phyloP scores from a whole-genome alignment of 192 early-diverging fungal genomes.

The Linnemannia exigua region DNA sequence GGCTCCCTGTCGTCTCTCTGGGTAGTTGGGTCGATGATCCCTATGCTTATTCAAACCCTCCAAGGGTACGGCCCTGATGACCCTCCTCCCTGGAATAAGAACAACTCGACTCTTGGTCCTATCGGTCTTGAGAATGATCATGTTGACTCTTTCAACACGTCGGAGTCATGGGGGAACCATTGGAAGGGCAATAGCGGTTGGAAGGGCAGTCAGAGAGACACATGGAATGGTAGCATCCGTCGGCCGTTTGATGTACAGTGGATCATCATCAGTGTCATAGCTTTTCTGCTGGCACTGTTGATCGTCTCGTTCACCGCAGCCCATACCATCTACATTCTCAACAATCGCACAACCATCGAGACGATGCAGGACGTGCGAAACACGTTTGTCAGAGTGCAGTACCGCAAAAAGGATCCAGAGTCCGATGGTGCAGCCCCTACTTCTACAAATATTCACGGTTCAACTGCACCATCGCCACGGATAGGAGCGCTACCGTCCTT shows the following conservation, averaged over 20 bases:
- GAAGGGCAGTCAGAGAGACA: background rate
- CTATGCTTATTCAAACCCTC: conserved; percentile 25
- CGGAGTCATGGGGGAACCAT: background rate
- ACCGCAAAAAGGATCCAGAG: conserved; percentile 28
- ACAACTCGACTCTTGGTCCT: background rate
- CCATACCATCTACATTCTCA: conserved; percentile 63
- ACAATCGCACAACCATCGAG: conserved; percentile 71
- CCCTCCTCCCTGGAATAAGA: background rate
- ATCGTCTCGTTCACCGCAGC: conserved; percentile 64
- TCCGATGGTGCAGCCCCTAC: background rate
- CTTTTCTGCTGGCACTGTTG: conserved; percentile 61
- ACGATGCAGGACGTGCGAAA: conserved; percentile 34
- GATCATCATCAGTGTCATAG: conserved; percentile 50
- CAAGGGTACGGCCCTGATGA: conserved; percentile 7
- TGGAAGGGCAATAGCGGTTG: background rate
- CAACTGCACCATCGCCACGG: background rate
- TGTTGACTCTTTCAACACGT: background rate
- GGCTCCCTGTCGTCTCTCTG: conserved; percentile 57
- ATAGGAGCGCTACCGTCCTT: conserved; percentile 24
- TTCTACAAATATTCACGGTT: background rate
- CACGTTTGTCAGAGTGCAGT: conserved; percentile 46
- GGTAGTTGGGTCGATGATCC: conserved; percentile 55
- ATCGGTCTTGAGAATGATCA: background rate
- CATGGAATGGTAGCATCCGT: background rate
- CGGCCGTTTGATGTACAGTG: conserved; percentile 59